A percentile compares a stretch with the other conserved stretches of the same genome.
These are phyloP conservation scores for Strobilomyces dryophilus DNA, from an alignment of 768 basidiomycete genomes.

Conservation along the genomic window DNA sequence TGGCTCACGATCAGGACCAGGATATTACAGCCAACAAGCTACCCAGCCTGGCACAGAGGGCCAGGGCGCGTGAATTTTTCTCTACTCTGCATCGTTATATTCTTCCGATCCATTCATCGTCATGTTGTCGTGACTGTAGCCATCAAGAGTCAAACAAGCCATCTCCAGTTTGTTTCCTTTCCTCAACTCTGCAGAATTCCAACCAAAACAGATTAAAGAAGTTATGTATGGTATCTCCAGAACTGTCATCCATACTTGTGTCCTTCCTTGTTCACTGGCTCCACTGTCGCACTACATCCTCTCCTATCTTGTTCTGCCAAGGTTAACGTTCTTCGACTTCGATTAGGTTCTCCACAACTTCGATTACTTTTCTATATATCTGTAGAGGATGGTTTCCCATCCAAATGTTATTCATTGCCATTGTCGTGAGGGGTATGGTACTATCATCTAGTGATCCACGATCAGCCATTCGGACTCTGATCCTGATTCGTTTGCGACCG, in stretches of 20 bases:
- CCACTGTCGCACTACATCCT: slow-evolving; percentile 14
- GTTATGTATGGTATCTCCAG: slow-evolving; percentile 32
- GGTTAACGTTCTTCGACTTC: slow-evolving; percentile 24
- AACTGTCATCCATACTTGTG: slow-evolving; percentile 29
- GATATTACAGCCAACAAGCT: slow-evolving; percentile 79
- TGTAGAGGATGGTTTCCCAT: slow-evolving; percentile 30
- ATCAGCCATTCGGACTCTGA: slow-evolving; percentile 93
- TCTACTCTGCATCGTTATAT: slow-evolving; percentile 24
- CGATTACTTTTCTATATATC: slow-evolving; percentile 23
- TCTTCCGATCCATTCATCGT: slow-evolving; percentile 21
- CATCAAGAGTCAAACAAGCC: slow-evolving; percentile 21
- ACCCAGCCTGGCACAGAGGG: slow-evolving; percentile 58
- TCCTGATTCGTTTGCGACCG: slow-evolving; percentile 64
- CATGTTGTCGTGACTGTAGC: slow-evolving; percentile 33
- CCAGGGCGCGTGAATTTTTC: slow-evolving; percentile 31
- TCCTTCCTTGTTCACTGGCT: slow-evolving; percentile 23
- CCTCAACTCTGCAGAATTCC: slow-evolving; percentile 27
- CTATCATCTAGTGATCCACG: slow-evolving; percentile 42
- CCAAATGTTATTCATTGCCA: slow-evolving; percentile 22
- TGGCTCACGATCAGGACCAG: slow-evolving; percentile 36
- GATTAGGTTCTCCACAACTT: slow-evolving; percentile 13
- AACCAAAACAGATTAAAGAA: slow-evolving; percentile 31
- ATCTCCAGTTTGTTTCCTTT: slow-evolving; percentile 22
- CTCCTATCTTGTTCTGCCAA: slow-evolving; percentile 23
- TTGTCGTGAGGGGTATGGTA: slow-evolving; percentile 20